Base-by-base conservation (phyloP, 345 rosid species). In the Mallotus nudiflorus region DNA sequence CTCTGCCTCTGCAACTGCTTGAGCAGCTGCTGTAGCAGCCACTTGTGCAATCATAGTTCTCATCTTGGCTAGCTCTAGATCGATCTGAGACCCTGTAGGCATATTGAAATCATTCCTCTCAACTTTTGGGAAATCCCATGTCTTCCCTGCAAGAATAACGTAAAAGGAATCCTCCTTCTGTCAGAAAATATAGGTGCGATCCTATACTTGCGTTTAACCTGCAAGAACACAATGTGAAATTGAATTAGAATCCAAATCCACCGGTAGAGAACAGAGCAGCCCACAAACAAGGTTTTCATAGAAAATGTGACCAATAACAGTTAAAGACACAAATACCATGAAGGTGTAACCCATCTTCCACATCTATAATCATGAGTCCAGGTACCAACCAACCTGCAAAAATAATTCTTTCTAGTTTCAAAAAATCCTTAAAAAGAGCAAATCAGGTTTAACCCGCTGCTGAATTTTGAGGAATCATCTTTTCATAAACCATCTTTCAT, bases 1-100 rank as follows among this genome's bases (percentile, higher is more conserved):
- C 82, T 92, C 99, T 59, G 99, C 98, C 81, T 91, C 90, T 33
- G 88, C 89, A 76, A 96, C 99, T 64, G 97, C 97, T 75, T 75
- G 86, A 66, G 92, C 96, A 49, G 99, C 99, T 59, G 90, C 91
- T 4, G 76, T 86, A 59, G 90, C 91, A 14, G 98, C 99, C 82
- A 91, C 98, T 65, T 84, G 82, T 11, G 92, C 85, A 56, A 86
- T 88, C 98, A 92, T 83, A 59, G 73, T 85, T 82, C 88, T 88
- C 91, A 96, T 92, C 79, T 80, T 86, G 42, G 91, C 89, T 48
- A 96, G 62, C 77, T 96, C 99, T 77, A 81, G 28, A 71, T 92
- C 99, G 67, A 96, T 71, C 83, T 92, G 90, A 55, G 93, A 70
- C 81, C 73, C 87, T 44, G 96, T 82, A 66, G 77, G 86, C 63